These are phyloP conservation scores for Kuraishia capsulata DNA, from an alignment of 805 yeast species.

Conservation along the genomic window DNA sequence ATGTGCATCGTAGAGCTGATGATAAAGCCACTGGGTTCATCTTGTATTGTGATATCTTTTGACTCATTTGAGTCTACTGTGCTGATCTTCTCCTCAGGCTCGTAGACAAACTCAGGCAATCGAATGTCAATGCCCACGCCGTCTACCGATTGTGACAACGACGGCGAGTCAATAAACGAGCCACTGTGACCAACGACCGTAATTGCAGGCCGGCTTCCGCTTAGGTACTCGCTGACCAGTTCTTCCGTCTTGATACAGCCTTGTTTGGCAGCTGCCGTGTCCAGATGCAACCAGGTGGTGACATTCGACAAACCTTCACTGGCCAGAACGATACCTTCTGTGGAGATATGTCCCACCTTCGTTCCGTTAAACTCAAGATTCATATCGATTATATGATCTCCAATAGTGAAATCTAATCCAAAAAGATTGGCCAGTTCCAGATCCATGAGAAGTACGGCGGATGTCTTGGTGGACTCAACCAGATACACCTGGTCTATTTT, in stretches of 20 bases:
- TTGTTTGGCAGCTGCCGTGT: constrained; percentile 6
- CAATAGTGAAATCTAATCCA: constrained; percentile 14
- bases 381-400: constrained; percentile 16
- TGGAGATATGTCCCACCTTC: constrained; percentile 20
- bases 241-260: constrained; percentile 17
- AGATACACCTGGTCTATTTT: constrained; percentile 7
- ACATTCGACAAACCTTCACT: constrained; percentile 11
- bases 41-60: constrained; percentile 1
- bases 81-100: constrained; percentile 3
- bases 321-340: constrained; percentile 15
- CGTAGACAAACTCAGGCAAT: constrained; percentile 15
- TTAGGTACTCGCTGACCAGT: constrained; percentile 27
- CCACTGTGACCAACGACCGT: constrained; percentile 19
- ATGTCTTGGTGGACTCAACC: constrained; percentile 17
- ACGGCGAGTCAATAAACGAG: constrained; percentile 13
- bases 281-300: constrained; percentile 12
- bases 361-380: constrained; percentile 23
- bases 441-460: constrained; percentile 20
- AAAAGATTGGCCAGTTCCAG: constrained; percentile 25
- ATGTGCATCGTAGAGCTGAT: constrained; percentile 44
- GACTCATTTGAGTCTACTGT: no score
- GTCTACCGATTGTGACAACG: constrained; percentile 15
- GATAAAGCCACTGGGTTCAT: constrained; percentile 27
- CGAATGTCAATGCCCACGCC: constrained; percentile 17
- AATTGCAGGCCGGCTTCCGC: constrained; percentile 25